Base-by-base conservation (phyloP, 306 rosid species). In the Oemleria cerasiformis region DNA sequence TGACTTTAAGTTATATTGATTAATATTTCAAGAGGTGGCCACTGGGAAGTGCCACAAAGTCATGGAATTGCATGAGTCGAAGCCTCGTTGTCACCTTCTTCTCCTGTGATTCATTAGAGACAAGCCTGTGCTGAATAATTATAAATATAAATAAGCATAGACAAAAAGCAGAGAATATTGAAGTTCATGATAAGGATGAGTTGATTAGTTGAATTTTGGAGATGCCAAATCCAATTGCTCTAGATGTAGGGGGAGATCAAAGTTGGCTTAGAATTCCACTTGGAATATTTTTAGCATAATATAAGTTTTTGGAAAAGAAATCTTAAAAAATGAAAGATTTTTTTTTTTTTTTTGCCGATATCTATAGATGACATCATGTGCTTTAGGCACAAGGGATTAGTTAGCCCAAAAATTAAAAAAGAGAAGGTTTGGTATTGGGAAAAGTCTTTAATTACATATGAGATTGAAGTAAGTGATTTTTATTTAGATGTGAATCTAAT, bases 191-290 rank as follows among this genome's bases (percentile, higher is more conserved):
- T 49, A 20, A 72, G 6, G 41, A 13, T 67, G 38, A 5, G 50
- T 63, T 56, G 36, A 36, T 54, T 67, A 47, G 45, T 70, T 57
- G 76, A 48, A 70, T 63, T 45, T 44, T 25, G n/a, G 16, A 25
- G 76, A 69, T 56, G 60, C 63, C 63, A 75, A 65, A 63, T 74
- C 65, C 20, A 49, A 49, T 56, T 57, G 45, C 62, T 23, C 13
- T 7, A n/a, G 68, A 60, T 23, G 36, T 1, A 30, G 2, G 36
- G 74, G 41, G 30, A 30, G 38, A 13, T 57, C 73, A 74, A 61
- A 41, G 73, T 50, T 66, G 57, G 73, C 72, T 49, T 36, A 19
- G 54, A 70, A 60, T 75, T 80, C 45, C 62, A 19, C 51, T 38
- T 51, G 68, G 74, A 49, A 65, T 70, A 4, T 7, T 23, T 40